Percentiles rank a stretch among this genome's conserved stretches.
Evolutionary conservation across 768 basidiomycete species (phyloP).

Genomic region (Boletus subparvulus): DNA sequence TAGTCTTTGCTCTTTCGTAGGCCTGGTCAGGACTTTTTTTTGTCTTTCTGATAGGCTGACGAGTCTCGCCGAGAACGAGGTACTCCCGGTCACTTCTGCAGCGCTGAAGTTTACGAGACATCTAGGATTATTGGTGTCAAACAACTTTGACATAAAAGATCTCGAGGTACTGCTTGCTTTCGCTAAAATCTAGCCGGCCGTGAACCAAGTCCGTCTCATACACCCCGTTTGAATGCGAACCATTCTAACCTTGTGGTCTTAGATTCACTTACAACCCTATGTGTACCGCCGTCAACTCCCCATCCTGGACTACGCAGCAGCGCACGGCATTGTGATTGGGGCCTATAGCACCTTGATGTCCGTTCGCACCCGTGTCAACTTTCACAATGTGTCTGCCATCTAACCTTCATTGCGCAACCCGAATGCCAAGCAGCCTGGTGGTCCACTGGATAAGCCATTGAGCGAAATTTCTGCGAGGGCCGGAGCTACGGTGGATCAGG

Average conservation of each 20-base stretch:
- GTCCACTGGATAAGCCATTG: slow-evolving; percentile 63
- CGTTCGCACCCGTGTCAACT: slow-evolving; percentile 14
- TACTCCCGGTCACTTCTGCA: slow-evolving; percentile 13
- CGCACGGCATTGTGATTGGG: slow-evolving; percentile 65
- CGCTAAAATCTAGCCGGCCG: slow-evolving; percentile 62
- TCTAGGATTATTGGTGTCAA: slow-evolving; percentile 69
- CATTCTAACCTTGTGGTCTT: neutral
- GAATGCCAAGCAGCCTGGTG: slow-evolving; percentile 59
- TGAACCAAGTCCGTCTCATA: slow-evolving; percentile 55
- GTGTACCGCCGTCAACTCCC: slow-evolving; percentile 53
- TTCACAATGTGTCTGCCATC: neutral
- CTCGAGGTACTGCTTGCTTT: slow-evolving; percentile 55
- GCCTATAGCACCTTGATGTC: slow-evolving; percentile 70
- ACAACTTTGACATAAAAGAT: slow-evolving; percentile 61
- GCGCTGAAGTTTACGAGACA: neutral
- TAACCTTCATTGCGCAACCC: slow-evolving; percentile 43
- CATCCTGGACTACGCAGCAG: slow-evolving; percentile 55
- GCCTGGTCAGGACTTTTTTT: too few species aligned
- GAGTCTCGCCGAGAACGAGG: too few species aligned
- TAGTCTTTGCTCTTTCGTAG: too few species aligned
- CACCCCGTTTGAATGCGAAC: neutral
- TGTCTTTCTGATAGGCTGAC: too few species aligned
- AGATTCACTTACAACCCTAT: slow-evolving; percentile 77
- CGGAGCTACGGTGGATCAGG: slow-evolving; percentile 59
- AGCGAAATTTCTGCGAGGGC: slow-evolving; percentile 51